Evolutionary conservation across 768 basidiomycete genomes (phyloP).

Genomic region (Phylloporus sp.): DNA sequence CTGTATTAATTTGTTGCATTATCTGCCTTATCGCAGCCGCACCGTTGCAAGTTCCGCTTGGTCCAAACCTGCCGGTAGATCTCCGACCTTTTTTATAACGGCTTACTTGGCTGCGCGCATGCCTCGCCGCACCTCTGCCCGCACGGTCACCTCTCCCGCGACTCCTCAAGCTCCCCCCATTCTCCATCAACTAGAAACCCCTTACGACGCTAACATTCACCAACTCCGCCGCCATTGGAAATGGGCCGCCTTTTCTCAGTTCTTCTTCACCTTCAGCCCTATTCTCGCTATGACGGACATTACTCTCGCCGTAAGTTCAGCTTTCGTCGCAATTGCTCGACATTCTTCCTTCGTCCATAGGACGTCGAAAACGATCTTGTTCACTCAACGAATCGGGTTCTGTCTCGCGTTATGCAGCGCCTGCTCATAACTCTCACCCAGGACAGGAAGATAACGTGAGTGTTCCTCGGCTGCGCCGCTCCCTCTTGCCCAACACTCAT

Average conservation of each 20-base stretch:
- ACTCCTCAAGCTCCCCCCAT: conserved; percentile 29
- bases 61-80: conserved; percentile 28
- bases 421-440: conserved; percentile 72
- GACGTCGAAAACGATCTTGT: conserved; percentile 77
- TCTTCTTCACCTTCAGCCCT: conserved; percentile 79
- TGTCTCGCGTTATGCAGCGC: conserved; percentile 73
- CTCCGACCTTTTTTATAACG: conserved; percentile 37
- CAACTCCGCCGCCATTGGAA: conserved; percentile 79
- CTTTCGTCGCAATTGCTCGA: background rate
- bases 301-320: conserved; percentile 51
- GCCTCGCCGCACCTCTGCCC: conserved; percentile 55
- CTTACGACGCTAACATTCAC: conserved; percentile 39
- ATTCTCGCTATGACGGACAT: conserved; percentile 72
- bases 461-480: conserved; percentile 16
- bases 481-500: conserved; percentile 14
- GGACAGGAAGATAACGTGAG: conserved; percentile 78
- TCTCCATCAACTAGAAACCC: conserved; percentile 23
- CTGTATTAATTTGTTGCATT: conserved; percentile 20
- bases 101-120: conserved; percentile 40
- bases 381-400: conserved; percentile 51
- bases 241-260: conserved; percentile 91
- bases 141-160: conserved; percentile 30
- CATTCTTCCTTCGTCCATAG: conserved; percentile 35
- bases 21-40: conserved; percentile 18
- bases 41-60: conserved; percentile 19